Evolutionary conservation across 1,284 basidiomycete species (phyloP), one percentile per base, ranked within the genome.

Genomic region (Ganoderma meredithae): DNA sequence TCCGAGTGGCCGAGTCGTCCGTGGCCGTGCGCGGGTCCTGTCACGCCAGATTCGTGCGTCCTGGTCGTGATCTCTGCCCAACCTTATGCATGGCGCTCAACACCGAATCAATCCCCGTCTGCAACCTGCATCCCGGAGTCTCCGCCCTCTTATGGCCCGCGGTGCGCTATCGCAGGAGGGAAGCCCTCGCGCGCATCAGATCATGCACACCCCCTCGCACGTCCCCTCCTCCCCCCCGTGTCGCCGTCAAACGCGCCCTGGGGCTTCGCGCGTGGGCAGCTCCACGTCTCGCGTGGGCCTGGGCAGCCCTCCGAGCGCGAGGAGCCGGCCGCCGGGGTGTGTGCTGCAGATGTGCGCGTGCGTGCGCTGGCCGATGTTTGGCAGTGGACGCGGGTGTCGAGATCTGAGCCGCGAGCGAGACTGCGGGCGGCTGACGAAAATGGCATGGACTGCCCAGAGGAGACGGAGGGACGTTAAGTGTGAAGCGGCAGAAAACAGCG

Each of bases 401-500:
- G 27, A 31, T 31, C 27, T 31, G 27, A 31, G 27, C 27, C 27
- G 1, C 27, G 27, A 31, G 27, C 27, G 27, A 31, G 27, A 31
- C 27, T 31, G 63, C 44, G 44, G 68, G 66, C 62, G 65, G 9
- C 41, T 53, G 60, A 62, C 62, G 33, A 39, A 60, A 43, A 27
- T 39, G 71, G 71, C 62, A 68, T 63, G 58, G 63, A 22, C 60
- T 53, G 69, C 67, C 68, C 71, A 44, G 63, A 43, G 62, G 63
- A 22, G n/a, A 62, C 56, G 66, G 25, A 59, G 39, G 52, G 47
- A 31, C 36, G 6, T 17, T 63, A 25, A 49, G 47, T 49, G 68
- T 68, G 68, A 68, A 69, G 70, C 65, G 69, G 67, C 63, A 60
- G 63, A 59, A 68, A 63, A 65, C 39, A 53, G 59, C 47, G 43